Evolutionary conservation across 148 eudicot species (phyloP).

Genomic region (Talinum fruticosum): DNA sequence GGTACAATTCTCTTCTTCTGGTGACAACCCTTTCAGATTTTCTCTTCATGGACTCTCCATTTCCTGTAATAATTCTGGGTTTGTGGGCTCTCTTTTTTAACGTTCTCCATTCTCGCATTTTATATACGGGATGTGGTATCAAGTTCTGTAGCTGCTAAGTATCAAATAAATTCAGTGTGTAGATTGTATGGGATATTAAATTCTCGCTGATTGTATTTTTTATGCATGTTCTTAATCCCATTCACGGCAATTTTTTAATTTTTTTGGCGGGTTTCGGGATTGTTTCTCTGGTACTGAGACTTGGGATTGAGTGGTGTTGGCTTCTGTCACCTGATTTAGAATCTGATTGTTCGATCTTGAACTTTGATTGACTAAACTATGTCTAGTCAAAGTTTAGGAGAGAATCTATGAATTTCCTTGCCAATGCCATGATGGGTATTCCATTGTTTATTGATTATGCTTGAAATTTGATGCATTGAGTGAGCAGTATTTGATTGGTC

Average conservation of each 20-base stretch:
- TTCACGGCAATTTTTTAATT: neutral
- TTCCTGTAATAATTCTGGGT: neutral
- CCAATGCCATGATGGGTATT: neutral
- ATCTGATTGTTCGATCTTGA: neutral
- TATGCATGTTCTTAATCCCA: neutral
- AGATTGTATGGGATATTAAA: neutral
- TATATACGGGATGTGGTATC: neutral
- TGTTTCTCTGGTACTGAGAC: neutral
- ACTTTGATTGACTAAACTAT: neutral
- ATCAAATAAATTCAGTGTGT: neutral
- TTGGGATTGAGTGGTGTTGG: neutral
- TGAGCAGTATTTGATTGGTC: neutral
- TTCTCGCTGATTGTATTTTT: neutral
- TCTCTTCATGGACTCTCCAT: neutral
- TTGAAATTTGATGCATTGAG: neutral
- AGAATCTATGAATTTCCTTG: neutral
- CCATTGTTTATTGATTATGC: neutral
- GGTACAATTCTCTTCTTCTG: constrained; percentile 1
- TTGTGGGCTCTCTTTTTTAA: neutral
- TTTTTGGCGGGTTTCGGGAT: neutral
- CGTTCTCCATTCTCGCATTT: neutral
- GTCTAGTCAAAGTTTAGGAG: neutral
- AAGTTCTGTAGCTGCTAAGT: neutral
- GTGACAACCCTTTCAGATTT: neutral
- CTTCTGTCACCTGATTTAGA: neutral